Percentiles rank a stretch among this genome's conserved stretches.
phyloP scores from a whole-genome alignment of 2,329 filamentous ascomycete species.

The Xylariaceae sp. region DNA sequence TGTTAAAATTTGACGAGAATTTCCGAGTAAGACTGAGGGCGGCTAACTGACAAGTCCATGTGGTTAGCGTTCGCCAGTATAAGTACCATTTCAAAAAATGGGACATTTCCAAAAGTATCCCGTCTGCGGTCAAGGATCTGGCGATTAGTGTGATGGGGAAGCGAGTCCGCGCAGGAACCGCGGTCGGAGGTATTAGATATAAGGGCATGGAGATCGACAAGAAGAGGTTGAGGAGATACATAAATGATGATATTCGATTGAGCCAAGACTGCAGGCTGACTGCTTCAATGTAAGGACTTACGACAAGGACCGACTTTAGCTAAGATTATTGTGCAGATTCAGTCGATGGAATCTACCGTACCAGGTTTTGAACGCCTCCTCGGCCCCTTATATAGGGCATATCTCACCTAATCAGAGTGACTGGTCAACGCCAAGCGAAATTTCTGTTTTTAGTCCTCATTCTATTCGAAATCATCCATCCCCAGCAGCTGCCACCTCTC shows the following conservation, averaged over 20 bases:
- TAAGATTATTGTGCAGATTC: background rate
- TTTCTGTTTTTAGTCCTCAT: slow-evolving; percentile 22
- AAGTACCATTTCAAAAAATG: slow-evolving; percentile 43
- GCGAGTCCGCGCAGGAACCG: slow-evolving; percentile 28
- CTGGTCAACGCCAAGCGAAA: slow-evolving; percentile 32
- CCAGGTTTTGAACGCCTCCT: slow-evolving; percentile 3
- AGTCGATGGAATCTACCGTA: slow-evolving; percentile 8
- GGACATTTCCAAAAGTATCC: slow-evolving; percentile 38
- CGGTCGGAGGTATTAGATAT: slow-evolving; percentile 26
- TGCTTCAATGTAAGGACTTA: background rate
- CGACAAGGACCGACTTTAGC: background rate
- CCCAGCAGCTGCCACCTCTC: slow-evolving; percentile 28
- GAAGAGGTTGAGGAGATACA: slow-evolving; percentile 36
- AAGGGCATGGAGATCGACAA: slow-evolving; percentile 36
- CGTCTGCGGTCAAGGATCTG: slow-evolving; percentile 31
- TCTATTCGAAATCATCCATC: background rate
- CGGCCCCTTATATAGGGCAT: too few species aligned
- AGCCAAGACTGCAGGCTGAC: background rate
- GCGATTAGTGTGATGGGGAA: slow-evolving; percentile 27
- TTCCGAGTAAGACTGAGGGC: background rate
- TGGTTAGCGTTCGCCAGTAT: slow-evolving; percentile 39
- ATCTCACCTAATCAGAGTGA: slow-evolving; percentile 2
- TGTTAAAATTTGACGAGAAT: background rate
- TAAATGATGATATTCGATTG: slow-evolving; percentile 21
- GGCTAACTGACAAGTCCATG: background rate